Evolutionary conservation across 2,329 filamentous ascomycete species (phyloP), one percentile per base, ranked within the genome.

Genomic region (Fusarium oxysporum): DNA sequence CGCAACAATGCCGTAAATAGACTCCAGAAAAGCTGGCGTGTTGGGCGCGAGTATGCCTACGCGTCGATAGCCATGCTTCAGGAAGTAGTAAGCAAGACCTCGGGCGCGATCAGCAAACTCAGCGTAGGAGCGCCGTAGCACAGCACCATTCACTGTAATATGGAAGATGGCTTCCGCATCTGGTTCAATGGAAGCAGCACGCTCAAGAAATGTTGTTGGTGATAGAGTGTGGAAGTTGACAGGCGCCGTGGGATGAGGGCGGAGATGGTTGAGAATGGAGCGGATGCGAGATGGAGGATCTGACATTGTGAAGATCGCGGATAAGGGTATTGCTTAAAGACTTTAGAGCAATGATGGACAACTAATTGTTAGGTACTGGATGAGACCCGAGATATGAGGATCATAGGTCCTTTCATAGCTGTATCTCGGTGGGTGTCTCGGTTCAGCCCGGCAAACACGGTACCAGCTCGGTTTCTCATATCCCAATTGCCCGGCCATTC

Each of bases 11-110:
- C 93, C 96, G 79, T 94, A 99, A 70, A 97, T 93, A 11, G 91
- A 89, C 83, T 98, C 96, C 33, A 99, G 86, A 77, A 98, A 98
- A 0, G 95, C 95, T 0, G 96, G 96, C 2, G 96, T 99, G 80
- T 99, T 99, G 6, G 96, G 93, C 13, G 91, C 92, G 16, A 99
- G 86, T 53, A 99, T 92, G 11, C 96, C 96, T 10, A 98, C 92
- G 67, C 93, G 88, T 77, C 90, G 92, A 78, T 90, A 91, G 8
- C 89, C 87, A 78, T 93, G 90, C 81, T 93, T 93, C 75, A 89
- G 89, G 63, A 99, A 81, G 80, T 92, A 98, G 83, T 97, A 98
- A 19, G 95, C 95, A 23, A 99, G 85, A 1, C 96, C 96, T 45
- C 93, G 86, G 6, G 95, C 93, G 47, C 96, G 93, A 78, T 97